phyloP scores from a whole-genome alignment of 345 rosid genomes.

The Linum usitatissimum region DNA sequence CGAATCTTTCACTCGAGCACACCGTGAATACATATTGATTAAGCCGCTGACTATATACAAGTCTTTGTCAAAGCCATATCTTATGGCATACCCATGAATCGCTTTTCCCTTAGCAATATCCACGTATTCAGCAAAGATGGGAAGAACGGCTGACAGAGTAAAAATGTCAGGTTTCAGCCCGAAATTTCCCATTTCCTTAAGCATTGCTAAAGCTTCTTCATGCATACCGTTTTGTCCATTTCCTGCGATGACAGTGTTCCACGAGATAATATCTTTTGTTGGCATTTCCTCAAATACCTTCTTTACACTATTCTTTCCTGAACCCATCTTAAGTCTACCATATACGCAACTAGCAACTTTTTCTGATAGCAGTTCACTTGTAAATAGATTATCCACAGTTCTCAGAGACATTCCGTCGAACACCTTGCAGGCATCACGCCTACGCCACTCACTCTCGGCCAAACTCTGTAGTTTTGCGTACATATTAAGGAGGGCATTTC shows the following conservation, averaged over 20 bases:
- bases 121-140: slow-evolving; percentile 52
- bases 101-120: slow-evolving; percentile 60
- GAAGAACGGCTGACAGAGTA: slow-evolving; percentile 73
- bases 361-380: not conserved
- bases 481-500: slow-evolving; percentile 86
- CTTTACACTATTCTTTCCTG: slow-evolving; percentile 27
- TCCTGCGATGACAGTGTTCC: slow-evolving; percentile 72
- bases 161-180: slow-evolving; percentile 60
- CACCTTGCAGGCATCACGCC: slow-evolving; percentile 9
- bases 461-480: slow-evolving; percentile 43
- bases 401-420: slow-evolving; percentile 38
- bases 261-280: slow-evolving; percentile 60
- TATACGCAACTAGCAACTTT: not conserved
- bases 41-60: slow-evolving; percentile 56
- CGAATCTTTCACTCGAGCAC: slow-evolving; percentile 43
- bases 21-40: slow-evolving; percentile 77
- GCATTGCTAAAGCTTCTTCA: slow-evolving; percentile 55
- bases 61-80: slow-evolving; percentile 46
- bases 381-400: not conserved
- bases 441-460: slow-evolving; percentile 2
- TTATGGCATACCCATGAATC: slow-evolving; percentile 65
- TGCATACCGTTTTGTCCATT: slow-evolving; percentile 53
- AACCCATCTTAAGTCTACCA: slow-evolving; percentile 1
- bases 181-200: slow-evolving; percentile 47
- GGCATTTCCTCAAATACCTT: slow-evolving; percentile 72